Evolutionary conservation across 2,329 filamentous ascomycete species (phyloP), one percentile per base, ranked within the genome.

Genomic region (Pseudogymnoascus sp.): DNA sequence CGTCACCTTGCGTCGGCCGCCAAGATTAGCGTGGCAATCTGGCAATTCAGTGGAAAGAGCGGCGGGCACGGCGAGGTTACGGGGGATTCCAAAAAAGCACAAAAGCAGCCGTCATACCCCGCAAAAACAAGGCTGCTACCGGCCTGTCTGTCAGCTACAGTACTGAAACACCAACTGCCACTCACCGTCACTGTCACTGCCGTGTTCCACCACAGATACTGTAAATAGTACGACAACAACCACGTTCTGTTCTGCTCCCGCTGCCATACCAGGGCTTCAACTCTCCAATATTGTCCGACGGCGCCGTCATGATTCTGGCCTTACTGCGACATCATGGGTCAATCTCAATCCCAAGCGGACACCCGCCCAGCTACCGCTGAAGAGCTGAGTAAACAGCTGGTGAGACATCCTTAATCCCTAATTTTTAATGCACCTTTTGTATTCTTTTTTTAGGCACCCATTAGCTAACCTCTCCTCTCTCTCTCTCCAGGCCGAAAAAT

Each of bases 401-500:
- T 74, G 69, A 28, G 61, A 18, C 42, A 47, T n/a, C 18, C 37
- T 16, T 40, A 59, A 64, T 56, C 62, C 62, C 47, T 40, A 64
- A 16, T 21, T 4, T 8, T 8, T 8, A 33, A 33, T 33, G 10
- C 31, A 33, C 31, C 31, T 5, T 28, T 6, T 2, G 8, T 28
- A 28, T 6, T 6, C 28, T 10, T 33, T 10, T 10, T 33, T 10
- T 10, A 33, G 31, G 38, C 44, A 28, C 60, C 37, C 62, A 5
- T 33, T 10, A 33, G 31, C 31, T 33, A 33, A 33, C 31, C 31
- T 8, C 10, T 4, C 3, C 31, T 33, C 31, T 33, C 14, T 18
- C 23, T 31, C n/a, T 53, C 25, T 23, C 25, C 64, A 88, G 85
- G 84, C 84, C 66, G 75, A 77, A 63, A 82, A 77, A 68, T 91